Base-by-base conservation (phyloP, 495 filamentous ascomycete genomes). In the Penicillium samsonianum region DNA sequence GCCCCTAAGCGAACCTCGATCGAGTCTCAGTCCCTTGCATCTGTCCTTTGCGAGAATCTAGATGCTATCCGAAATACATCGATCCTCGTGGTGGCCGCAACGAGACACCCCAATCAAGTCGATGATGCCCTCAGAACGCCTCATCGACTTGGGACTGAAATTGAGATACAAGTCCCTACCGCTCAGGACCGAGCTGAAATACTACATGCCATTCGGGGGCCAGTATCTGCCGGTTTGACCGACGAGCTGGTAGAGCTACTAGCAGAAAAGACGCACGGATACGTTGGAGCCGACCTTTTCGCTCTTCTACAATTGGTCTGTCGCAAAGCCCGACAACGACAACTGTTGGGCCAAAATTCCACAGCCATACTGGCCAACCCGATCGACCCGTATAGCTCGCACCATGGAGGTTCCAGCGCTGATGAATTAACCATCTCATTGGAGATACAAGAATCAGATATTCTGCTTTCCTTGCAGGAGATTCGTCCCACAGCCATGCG, bases 401-500 rank as follows among this genome's bases (percentile, higher is more conserved):
- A 37, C 7, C 41, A 22, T 28, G 30, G 5, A 23, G 31, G 30
- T n/a, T 56, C 52, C 12, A 49, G 64, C 16, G 41, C 52, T 7
- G 55, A 57, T n/a, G 31, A 51, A 10, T 37, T 51, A 12, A 35
- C 50, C n/a, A 43, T 65, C n/a, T 50, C 62, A 4, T 45, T 78
- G n/a, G 59, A 53, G 9, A 70, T 79, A 30, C 65, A 62, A 35
- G 74, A 81, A 45, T 53, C 67, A 20, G 85, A 89, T 62, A 74
- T 88, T 49, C 65, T 82, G 35, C 58, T 67, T 6, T 84, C 87
- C 1, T 68, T 88, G 35, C 76, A 78, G 33, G 69, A 79, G 30
- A 79, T 87, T 28, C 83, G 86, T 9, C 93, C 94, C 14, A 92
- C 87, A 11, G 90, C 91, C 2, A 95, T 98, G 87, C 84, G 88